phyloP scores from a whole-genome alignment of 2,329 filamentous ascomycete genomes.

The Cercospora zeae-maydis region DNA sequence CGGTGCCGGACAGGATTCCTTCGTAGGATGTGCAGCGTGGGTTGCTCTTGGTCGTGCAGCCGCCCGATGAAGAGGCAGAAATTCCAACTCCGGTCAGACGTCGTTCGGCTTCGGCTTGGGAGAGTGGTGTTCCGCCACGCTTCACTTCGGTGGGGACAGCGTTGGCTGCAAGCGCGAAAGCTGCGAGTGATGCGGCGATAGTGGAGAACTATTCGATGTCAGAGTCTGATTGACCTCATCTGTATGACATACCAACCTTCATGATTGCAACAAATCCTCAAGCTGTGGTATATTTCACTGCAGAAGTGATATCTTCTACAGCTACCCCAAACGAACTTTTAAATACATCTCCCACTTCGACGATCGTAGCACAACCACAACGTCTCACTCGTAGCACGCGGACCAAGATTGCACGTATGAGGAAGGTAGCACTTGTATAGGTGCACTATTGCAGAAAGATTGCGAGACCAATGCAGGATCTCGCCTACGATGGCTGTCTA shows the following conservation, averaged over 20 bases:
- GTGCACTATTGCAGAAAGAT: background rate
- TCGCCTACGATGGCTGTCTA: slow-evolving; percentile 5
- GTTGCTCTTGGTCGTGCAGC: slow-evolving; percentile 12
- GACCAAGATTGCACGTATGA: background rate
- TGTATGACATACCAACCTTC: background rate
- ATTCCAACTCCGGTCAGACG: slow-evolving; percentile 1
- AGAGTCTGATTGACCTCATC: background rate
- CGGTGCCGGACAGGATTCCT: slow-evolving; percentile 12
- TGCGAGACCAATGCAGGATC: background rate
- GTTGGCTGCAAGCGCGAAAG: background rate
- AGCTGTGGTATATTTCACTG: background rate
- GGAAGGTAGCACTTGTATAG: slow-evolving; percentile 5
- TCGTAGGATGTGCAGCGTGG: slow-evolving; percentile 10
- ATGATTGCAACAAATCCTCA: background rate
- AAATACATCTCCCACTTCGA: background rate
- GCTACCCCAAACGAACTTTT: background rate
- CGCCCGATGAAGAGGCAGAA: slow-evolving; percentile 6
- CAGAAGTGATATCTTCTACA: background rate
- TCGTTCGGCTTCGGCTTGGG: slow-evolving; percentile 7
- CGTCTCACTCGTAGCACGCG: slow-evolving; percentile 1
- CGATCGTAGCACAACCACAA: background rate
- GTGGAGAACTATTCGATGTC: background rate
- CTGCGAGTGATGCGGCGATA: background rate
- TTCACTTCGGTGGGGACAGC: background rate
- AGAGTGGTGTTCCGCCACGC: slow-evolving; percentile 5